Percentiles rank a stretch among this genome's conserved stretches.
Conservation (phyloP, 495 filamentous ascomycete species). For the Amphirosellinia nigrospora region DNA sequence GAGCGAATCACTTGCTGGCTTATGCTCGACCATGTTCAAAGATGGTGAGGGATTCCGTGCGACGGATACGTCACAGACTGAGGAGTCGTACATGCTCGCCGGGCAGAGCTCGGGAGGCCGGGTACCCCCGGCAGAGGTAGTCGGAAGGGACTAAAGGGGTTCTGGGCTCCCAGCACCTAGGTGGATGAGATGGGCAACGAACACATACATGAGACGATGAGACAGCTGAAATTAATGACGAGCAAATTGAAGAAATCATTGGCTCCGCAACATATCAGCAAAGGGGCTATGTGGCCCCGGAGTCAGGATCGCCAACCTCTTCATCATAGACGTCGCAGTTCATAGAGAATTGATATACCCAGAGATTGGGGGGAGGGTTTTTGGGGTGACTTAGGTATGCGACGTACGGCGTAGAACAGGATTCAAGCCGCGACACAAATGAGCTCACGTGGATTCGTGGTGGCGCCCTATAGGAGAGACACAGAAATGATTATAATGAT, state of each 20-base stretch:
- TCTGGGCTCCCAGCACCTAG: neutral
- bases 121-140: neutral
- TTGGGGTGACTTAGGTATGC: neutral
- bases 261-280: neutral
- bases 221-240: too few relatives aligned
- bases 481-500: neutral
- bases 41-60: constrained; percentile 72
- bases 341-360: constrained; percentile 19
- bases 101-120: constrained; percentile 3
- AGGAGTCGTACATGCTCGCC: constrained; percentile 1
- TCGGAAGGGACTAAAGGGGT: neutral
- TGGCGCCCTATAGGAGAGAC: neutral
- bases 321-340: constrained; percentile 8
- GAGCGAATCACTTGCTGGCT: constrained; percentile 67
- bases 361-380: neutral
- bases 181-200: neutral
- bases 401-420: neutral
- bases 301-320: constrained; percentile 9
- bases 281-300: neutral
- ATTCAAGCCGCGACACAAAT: neutral
- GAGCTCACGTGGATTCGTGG: neutral
- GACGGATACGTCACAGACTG: constrained; percentile 21
- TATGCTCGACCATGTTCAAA: constrained; percentile 70
- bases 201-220: too few relatives aligned
- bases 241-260: too few relatives aligned